A percentile compares a stretch with the other conserved stretches of the same genome.
phyloP scores from a whole-genome alignment of 305 asterid genomes.

The Fraxinus platypoda region DNA sequence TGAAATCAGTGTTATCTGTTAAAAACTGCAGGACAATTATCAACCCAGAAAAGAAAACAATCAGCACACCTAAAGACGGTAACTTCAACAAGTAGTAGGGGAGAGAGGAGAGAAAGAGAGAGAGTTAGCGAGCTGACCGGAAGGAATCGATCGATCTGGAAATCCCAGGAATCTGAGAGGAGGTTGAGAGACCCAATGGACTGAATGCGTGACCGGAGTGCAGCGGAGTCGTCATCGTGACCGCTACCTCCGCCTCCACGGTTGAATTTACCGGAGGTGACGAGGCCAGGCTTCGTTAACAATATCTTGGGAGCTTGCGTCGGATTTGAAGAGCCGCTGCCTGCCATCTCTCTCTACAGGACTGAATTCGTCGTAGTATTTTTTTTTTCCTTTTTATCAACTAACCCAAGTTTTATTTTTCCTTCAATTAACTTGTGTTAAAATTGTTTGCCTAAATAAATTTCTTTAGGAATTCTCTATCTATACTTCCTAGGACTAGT shows the following conservation, averaged over 20 bases:
- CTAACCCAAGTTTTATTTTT: not conserved
- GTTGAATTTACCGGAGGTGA: conserved; percentile 51
- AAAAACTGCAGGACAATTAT: conserved; percentile 60
- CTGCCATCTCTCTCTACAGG: conserved; percentile 32
- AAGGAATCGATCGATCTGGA: conserved; percentile 79
- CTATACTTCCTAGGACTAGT: not conserved
- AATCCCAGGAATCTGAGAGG: conserved; percentile 84
- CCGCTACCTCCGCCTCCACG: conserved; percentile 45
- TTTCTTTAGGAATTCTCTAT: not conserved
- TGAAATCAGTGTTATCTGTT: conserved; percentile 89
- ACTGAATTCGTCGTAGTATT: not conserved
- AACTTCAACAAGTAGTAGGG: not conserved
- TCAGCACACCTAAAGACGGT: conserved; percentile 9
- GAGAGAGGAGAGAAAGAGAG: conserved; percentile 4
- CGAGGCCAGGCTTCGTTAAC: conserved; percentile 85
- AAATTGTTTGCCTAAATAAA: not conserved
- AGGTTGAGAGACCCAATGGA: conserved; percentile 82
- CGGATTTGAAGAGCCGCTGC: conserved; percentile 43
- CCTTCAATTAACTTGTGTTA: not conserved
- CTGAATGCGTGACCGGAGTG: conserved; percentile 73
- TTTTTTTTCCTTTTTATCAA: not conserved
- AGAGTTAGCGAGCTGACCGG: conserved; percentile 38
- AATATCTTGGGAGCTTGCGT: conserved; percentile 72
- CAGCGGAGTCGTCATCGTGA: conserved; percentile 67
- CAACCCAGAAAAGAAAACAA: not conserved